phyloP scores from a whole-genome alignment of 176 grass and related monocot genomes.

The Leersia perrieri region DNA sequence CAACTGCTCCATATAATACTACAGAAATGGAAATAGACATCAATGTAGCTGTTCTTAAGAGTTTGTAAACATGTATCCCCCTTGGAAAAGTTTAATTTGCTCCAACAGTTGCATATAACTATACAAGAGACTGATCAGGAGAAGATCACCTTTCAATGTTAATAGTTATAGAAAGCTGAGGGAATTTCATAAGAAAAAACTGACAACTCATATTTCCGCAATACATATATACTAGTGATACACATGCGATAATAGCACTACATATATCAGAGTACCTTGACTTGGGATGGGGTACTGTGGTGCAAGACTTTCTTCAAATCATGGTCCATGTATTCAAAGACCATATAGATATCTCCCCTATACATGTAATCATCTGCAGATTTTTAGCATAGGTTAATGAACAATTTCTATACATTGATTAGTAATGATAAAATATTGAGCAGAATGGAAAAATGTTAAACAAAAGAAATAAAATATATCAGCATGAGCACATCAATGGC shows the following conservation, averaged over 20 bases:
- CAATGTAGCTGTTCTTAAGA: constrained; percentile 18
- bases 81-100: constrained; percentile 8
- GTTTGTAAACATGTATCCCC: not conserved
- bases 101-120: not conserved
- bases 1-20: constrained; percentile 76
- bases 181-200: not conserved
- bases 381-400: constrained; percentile 1
- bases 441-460: constrained; percentile 6
- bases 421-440: not conserved
- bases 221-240: not conserved
- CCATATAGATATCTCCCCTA: constrained; percentile 82
- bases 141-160: not conserved
- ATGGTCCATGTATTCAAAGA: constrained; percentile 90
- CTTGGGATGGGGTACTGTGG: constrained; percentile 46
- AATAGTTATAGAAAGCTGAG: not conserved
- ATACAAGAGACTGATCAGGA: not conserved
- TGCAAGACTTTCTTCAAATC: constrained; percentile 74
- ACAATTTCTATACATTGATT: not conserved
- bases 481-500: constrained; percentile 3
- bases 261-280: constrained; percentile 38
- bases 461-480: not conserved
- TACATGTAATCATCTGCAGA: constrained; percentile 70
- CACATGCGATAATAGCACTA: not conserved
- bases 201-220: not conserved
- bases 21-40: not conserved